Evolutionary conservation across 1,284 basidiomycete genomes (phyloP), one percentile per base, ranked within the genome.

Genomic region (Puccinia triticina): DNA sequence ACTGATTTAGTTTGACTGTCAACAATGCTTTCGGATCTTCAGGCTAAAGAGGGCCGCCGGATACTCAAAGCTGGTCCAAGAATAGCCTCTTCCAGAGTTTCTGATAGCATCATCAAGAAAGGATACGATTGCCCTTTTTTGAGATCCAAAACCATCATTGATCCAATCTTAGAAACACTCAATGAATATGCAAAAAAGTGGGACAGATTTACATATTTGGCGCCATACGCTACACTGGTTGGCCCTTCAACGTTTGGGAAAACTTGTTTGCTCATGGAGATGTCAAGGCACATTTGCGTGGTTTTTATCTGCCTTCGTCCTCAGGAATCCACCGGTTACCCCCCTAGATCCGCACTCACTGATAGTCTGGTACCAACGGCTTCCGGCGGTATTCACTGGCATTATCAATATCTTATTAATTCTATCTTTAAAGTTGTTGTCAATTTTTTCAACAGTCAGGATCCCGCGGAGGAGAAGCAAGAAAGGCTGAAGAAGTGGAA

Each of bases 101-200:
- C 66, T n/a, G 23, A 40, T 46, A 34, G 21, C 37, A 40, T 69
- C 66, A 69, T 69, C 43, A 69, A 69, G 66, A 69, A 46, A 69
- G 66, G 66, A 1, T 69, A 69, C 43, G 2, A 46, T 0, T 69
- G 40, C 1, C 37, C 37, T 69, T 69, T 69, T 29, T 69, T 69
- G 66, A 69, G 21, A 69, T 46, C 18, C 40, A n/a, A 43, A 7
- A 69, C 8, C 5, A 46, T 69, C 18, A 18, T 69, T 43, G 21
- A 46, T 43, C 37, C 66, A 69, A 43, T 69, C 18, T 43, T 43
- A 43, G 23, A 69, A 43, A 69, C 8, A 1, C 66, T 69, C 26
- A 23, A 69, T 43, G 8, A 69, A 43, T 69, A 69, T 69, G 12
- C 66, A 21, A 48, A 69, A 23, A 3, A 29, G 21, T 69, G 66